phyloP scores from a whole-genome alignment of 139 green algal genomes.

The Coelastrella sp. region DNA sequence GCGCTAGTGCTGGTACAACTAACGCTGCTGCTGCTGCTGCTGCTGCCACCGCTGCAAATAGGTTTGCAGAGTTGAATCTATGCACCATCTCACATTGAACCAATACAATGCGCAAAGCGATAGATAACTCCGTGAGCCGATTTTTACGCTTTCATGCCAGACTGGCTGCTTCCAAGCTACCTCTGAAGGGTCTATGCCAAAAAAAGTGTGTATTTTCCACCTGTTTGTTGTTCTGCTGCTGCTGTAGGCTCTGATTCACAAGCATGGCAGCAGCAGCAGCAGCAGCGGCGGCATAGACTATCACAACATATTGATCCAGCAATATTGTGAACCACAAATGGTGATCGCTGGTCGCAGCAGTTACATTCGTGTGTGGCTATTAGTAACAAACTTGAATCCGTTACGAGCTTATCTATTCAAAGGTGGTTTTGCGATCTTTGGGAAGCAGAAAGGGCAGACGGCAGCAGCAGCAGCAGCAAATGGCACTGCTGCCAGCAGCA shows the following conservation, averaged over 20 bases:
- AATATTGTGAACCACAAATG: conserved; percentile 41
- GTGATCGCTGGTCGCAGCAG: conserved; percentile 49
- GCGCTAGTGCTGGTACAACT: too few species aligned
- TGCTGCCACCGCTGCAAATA: too few species aligned
- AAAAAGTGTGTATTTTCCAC: too few species aligned
- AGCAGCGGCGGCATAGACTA: conserved; percentile 7
- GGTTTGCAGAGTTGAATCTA: too few species aligned
- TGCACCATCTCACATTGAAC: too few species aligned
- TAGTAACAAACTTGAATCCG: conserved; percentile 64
- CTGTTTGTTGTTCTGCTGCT: too few species aligned
- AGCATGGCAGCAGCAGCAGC: neutral
- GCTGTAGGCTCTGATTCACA: neutral
- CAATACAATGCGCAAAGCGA: too few species aligned
- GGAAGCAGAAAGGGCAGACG: conserved; percentile 18
- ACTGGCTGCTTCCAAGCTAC: too few species aligned
- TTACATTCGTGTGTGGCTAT: conserved; percentile 78
- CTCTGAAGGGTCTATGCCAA: too few species aligned
- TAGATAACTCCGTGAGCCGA: too few species aligned
- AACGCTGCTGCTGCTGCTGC: neutral
- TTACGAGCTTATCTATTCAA: conserved; percentile 72
- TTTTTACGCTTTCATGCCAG: too few species aligned
- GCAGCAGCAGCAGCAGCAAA: conserved; percentile 30
- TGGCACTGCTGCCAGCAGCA: conserved; percentile 33
- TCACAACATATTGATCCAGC: conserved; percentile 41
- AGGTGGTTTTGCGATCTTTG: conserved; percentile 75